Evolutionary conservation across 2,329 filamentous ascomycete species (phyloP), one percentile per base, ranked within the genome.

Genomic region (Stachybotrys chlorohalonatus): DNA sequence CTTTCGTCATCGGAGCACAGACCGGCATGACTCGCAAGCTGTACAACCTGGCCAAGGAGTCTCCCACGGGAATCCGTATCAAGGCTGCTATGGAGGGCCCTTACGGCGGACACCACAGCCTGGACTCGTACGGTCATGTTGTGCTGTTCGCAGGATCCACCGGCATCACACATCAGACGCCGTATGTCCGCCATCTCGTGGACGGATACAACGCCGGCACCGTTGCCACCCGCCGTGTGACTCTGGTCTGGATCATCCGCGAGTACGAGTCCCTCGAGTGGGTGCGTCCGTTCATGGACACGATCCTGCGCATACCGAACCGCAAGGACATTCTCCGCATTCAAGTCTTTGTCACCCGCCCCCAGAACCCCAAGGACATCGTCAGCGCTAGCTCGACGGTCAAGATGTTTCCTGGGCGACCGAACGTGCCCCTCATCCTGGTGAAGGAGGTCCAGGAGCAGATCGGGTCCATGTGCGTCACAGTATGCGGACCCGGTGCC

Each of bases 161-260:
- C 6, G 94, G 94, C 58, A 97, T 99, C 72, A 96, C 93, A 1
- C 93, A 97, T 69, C 91, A 95, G 68, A 83, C 97, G 32, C 89
- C 91, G 39, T 95, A 95, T 69, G 81, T 96, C 8, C 86, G 85
- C 54, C 86, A 94, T 52, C 76, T 93, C 5, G 80, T 93, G 56
- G 74, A 84, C 53, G 87, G 87, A 5, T 87, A 81, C 69, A 82
- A 83, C 53, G 75, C 82, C 1, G 82, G 84, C 56, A 91, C 85
- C 1, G 84, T 91, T 45, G 91, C 93, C 5, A 90, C 90, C 4
- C 86, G 91, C 52, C 84, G 86, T 47, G 74, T 97, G 50, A 89
- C 87, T 1, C 83, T 97, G 7, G 83, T 96, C 57, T 97, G 94
- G 94, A 86, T 96, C 65, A 88, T 97, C 59, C 90, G 94, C 58